These are phyloP conservation scores for Gracilariopsis chorda DNA, from an alignment of 23 red algal genomes.

Conservation along the genomic window DNA sequence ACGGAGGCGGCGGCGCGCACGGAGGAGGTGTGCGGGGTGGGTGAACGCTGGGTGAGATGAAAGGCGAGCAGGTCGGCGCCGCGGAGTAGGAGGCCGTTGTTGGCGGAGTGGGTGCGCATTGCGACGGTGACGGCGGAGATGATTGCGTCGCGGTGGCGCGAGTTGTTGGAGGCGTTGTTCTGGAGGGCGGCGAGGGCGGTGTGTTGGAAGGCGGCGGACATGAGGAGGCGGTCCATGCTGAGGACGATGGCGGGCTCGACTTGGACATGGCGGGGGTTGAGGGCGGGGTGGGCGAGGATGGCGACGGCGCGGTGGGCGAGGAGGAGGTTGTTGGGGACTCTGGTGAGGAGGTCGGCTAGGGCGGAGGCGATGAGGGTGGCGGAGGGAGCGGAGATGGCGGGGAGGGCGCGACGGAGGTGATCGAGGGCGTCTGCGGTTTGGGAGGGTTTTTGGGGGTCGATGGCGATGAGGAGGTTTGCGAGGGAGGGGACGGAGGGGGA, in stretches of 20 bases:
- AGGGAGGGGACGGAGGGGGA: background rate
- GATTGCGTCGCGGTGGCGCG: conserved; percentile 11
- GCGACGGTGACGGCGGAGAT: conserved; percentile 25
- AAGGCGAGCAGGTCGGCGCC: conserved; percentile 51
- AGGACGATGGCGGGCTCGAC: conserved; percentile 42
- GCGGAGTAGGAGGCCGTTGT: conserved; percentile 34
- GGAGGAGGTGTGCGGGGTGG: conserved; percentile 8
- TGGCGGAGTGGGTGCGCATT: conserved; percentile 34
- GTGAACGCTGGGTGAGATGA: conserved; percentile 44
- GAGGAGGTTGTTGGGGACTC: conserved; percentile 30
- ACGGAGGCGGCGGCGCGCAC: conserved; percentile 16
- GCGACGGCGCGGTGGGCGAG: conserved; percentile 43
- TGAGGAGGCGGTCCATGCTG: conserved; percentile 44
- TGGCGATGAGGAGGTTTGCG: conserved; percentile 12
- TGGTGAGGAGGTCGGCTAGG: conserved; percentile 1
- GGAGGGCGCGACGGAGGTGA: conserved; percentile 35
- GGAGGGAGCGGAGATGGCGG: conserved; percentile 9
- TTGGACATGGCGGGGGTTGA: background rate
- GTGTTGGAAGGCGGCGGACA: conserved; percentile 60
- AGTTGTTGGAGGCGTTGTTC: conserved; percentile 19
- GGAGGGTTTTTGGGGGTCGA: conserved; percentile 8
- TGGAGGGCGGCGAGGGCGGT: conserved; percentile 53
- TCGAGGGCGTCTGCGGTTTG: conserved; percentile 24
- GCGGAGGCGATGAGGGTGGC: conserved; percentile 16
- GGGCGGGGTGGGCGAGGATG: conserved; percentile 52